phyloP scores from a whole-genome alignment of 345 rosid species.

The Hirschfeldia incana region DNA sequence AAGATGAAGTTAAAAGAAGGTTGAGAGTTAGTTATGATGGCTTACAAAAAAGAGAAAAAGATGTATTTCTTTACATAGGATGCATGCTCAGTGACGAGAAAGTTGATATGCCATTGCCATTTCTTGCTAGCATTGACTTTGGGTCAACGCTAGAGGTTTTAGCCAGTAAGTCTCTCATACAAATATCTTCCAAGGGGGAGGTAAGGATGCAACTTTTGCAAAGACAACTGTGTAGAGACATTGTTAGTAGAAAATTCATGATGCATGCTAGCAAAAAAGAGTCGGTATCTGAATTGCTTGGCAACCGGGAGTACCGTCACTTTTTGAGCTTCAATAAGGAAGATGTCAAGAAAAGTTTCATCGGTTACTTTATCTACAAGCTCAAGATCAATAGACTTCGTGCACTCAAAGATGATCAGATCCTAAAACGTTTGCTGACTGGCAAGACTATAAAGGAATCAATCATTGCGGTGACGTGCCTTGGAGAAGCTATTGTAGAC shows the following conservation, averaged over 20 bases:
- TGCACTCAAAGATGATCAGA: not conserved
- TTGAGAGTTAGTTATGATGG: not conserved
- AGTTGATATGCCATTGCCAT: not conserved
- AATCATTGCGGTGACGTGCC: not conserved
- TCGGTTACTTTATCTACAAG: not conserved
- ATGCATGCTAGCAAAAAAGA: not conserved
- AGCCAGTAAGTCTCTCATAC: not conserved
- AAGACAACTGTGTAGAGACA: not conserved
- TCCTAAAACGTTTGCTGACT: constrained; percentile 1
- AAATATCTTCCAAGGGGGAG: not conserved
- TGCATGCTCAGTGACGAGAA: not conserved
- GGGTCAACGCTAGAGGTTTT: not conserved
- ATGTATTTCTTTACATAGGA: not conserved
- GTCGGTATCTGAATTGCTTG: not conserved
- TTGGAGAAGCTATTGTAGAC: not conserved
- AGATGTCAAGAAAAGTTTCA: not conserved
- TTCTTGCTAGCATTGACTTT: not conserved
- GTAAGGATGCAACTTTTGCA: not conserved
- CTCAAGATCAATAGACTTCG: not conserved
- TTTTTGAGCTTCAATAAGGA: not conserved
- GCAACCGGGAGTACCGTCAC: not conserved
- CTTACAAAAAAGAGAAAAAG: not conserved
- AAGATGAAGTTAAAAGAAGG: not conserved
- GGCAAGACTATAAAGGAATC: not conserved
- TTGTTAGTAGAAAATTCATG: not conserved